A percentile compares a stretch with the other conserved stretches of the same genome.
Evolutionary conservation across 2,329 filamentous ascomycete species (phyloP).

Genomic region (Cadophora luteo-olivacea): DNA sequence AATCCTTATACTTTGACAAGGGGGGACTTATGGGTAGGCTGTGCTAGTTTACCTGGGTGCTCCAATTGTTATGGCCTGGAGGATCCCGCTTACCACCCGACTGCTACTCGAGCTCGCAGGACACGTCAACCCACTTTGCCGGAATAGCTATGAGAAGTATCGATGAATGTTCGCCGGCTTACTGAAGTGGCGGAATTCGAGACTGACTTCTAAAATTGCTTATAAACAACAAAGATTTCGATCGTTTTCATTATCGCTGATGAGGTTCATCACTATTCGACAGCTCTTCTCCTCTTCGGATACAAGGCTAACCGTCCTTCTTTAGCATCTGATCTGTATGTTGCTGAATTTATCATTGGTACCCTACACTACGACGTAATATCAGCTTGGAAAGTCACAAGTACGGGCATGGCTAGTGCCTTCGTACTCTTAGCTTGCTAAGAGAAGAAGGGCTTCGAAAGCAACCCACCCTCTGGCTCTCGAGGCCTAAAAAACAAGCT

Average conservation of each 20-base stretch:
- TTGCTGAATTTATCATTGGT: neutral
- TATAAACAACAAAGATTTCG: neutral
- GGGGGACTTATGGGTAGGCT: neutral
- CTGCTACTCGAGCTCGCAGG: constrained; percentile 2
- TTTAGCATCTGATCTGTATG: neutral
- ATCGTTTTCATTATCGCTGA: neutral
- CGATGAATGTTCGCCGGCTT: neutral
- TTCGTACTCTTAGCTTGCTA: neutral
- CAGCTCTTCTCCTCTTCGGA: neutral
- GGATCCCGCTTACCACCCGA: constrained; percentile 5
- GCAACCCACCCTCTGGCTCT: neutral
- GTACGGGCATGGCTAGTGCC: constrained; percentile 2
- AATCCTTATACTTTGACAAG: neutral
- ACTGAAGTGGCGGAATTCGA: neutral
- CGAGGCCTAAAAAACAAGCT: neutral
- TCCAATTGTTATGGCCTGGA: neutral
- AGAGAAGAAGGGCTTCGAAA: neutral
- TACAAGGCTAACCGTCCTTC: neutral
- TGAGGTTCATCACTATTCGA: neutral
- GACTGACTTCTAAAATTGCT: neutral
- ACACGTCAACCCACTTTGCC: constrained; percentile 1
- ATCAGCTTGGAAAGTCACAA: constrained; percentile 7
- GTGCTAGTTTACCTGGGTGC: neutral
- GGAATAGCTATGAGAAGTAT: constrained; percentile 3
- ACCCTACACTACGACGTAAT: neutral